These are phyloP conservation scores for Endogone sp. DNA, from an alignment of 192 early-diverging fungal species.

Conservation along the genomic window DNA sequence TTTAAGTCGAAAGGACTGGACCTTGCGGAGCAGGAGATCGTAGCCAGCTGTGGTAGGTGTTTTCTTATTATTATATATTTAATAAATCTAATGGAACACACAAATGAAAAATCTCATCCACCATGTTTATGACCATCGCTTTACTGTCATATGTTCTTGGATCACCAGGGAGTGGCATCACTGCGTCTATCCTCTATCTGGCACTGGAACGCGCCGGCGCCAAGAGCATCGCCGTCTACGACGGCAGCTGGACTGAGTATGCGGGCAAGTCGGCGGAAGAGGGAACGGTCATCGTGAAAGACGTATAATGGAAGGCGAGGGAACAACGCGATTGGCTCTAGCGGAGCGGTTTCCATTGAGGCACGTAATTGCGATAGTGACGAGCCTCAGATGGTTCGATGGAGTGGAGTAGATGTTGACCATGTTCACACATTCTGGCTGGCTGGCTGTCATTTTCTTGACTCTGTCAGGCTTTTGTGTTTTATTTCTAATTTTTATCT, in stretches of 20 bases:
- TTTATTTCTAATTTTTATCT: no score
- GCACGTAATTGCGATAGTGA: no score
- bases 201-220: slow-evolving; percentile 71
- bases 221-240: slow-evolving; percentile 68
- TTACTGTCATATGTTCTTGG: no score
- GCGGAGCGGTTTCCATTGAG: no score
- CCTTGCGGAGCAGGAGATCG: slow-evolving; percentile 57
- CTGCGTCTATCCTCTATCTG: slow-evolving; percentile 77
- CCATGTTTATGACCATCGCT: background rate
- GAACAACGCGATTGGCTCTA: no score
- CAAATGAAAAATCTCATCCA: slow-evolving; percentile 1
- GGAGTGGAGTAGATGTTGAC: no score
- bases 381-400: no score
- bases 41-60: slow-evolving; percentile 70
- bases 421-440: no score
- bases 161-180: slow-evolving; percentile 65
- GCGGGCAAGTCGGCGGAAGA: slow-evolving; percentile 44
- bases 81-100: slow-evolving; percentile 2
- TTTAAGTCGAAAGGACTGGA: slow-evolving; percentile 63
- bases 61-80: slow-evolving; percentile 4
- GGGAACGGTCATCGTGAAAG: no score
- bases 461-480: no score
- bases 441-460: no score
- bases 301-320: no score
- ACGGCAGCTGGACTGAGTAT: slow-evolving; percentile 93